Base-by-base conservation (phyloP, 345 rosid species). In the Viola odorata region DNA sequence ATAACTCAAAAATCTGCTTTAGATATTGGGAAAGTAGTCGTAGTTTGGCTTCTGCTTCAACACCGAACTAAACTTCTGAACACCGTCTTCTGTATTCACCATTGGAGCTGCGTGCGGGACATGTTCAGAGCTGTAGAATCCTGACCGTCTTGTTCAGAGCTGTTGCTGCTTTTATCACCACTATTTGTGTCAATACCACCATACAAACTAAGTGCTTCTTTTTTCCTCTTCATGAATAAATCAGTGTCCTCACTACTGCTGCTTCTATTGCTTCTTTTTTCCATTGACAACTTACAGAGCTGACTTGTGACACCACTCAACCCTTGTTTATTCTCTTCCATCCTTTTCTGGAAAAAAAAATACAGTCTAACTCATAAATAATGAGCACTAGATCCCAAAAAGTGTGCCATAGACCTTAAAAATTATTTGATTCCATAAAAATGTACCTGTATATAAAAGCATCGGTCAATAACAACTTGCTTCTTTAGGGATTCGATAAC, bases 151-250 rank as follows among this genome's bases (percentile, higher is more conserved):
- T 86, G 95, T 51, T 77, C 80, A 62, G 75, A 74, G 57, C 73
- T 69, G 41, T 78, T 58, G 73, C 74, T 62, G 65, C 80, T 80
- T 52, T 71, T 84, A 75, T 89, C 91, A 15, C 71, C 86, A 59
- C 75, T 78, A 71, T 50, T 76, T 5, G 42, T 54, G 36, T 84
- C 88, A 58, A 77, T 63, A 67, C 91, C 96, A 49, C 75, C 77
- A 58, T 80, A 87, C 85, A 83, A 69, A 37, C 82, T 83, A 0
- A 73, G 75, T 4, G 88, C 82, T 65, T 90, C 97, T 17, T 63
- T 83, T 75, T 90, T 97, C 79, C 87, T 80, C 80, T 81, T 90
- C 47, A 86, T 75, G 58, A 94, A 79, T 64, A 90, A 73, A 82
- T 87, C 66, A 64, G 73, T 70, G 47, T 65, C 71, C 63, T 65